Evolutionary conservation across 345 rosid genomes (phyloP).

Genomic region (Gossypium australe): DNA sequence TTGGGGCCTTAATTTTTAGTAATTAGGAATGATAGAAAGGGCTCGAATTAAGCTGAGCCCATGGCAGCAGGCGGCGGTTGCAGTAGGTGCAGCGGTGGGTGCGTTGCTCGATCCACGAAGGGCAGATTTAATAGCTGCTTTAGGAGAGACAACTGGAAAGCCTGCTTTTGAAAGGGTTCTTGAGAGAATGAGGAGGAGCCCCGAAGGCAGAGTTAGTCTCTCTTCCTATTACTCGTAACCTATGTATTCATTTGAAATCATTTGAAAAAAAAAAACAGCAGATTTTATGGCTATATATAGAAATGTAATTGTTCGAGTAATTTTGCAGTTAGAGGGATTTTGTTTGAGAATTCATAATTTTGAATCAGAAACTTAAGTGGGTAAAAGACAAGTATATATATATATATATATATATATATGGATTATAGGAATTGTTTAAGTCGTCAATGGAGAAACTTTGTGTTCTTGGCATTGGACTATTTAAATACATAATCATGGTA

Average conservation of each 20-base stretch:
- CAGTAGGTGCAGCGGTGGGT: conserved; percentile 60
- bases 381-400: not conserved
- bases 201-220: conserved; percentile 58
- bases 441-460: not conserved
- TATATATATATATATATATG: no score
- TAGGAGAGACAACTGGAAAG: conserved; percentile 71
- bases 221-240: not conserved
- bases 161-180: conserved; percentile 69
- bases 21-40: conserved; percentile 24
- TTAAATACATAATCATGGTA: not conserved
- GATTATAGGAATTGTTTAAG: not conserved
- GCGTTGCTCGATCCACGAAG: conserved; percentile 66
- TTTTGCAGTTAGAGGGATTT: not conserved
- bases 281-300: not conserved
- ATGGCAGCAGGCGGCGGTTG: conserved; percentile 77
- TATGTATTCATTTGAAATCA: not conserved
- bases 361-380: not conserved
- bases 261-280: not conserved
- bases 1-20: not conserved
- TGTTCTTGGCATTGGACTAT: not conserved
- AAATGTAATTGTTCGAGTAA: not conserved
- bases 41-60: conserved; percentile 40
- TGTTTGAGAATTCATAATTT: not conserved
- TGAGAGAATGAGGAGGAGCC: conserved; percentile 53
- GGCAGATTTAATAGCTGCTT: conserved; percentile 70